Conservation (phyloP, 306 rosid genomes). For the Vigna radiata region DNA sequence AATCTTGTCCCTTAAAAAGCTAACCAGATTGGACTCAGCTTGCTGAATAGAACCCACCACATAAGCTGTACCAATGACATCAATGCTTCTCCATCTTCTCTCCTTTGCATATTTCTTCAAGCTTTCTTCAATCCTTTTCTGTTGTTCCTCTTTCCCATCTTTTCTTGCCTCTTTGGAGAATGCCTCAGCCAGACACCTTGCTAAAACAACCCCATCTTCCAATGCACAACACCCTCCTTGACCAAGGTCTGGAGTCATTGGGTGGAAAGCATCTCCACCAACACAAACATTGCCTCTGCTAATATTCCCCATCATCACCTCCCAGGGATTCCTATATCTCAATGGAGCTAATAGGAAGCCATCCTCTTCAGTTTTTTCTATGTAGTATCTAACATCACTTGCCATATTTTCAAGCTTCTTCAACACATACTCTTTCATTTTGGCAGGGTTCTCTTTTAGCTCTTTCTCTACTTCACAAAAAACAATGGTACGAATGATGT, state of each 20-base stretch:
- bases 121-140: slow-evolving; percentile 52
- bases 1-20: slow-evolving; percentile 59
- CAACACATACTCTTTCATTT: slow-evolving; percentile 58
- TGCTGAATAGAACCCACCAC: slow-evolving; percentile 57
- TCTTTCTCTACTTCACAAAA: slow-evolving; percentile 51
- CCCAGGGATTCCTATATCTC: slow-evolving; percentile 70
- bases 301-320: slow-evolving; percentile 62
- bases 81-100: slow-evolving; percentile 77
- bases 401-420: slow-evolving; percentile 61
- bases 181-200: slow-evolving; percentile 67
- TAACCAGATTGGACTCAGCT: slow-evolving; percentile 45
- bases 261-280: slow-evolving; percentile 77
- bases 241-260: slow-evolving; percentile 73
- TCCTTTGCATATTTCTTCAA: slow-evolving; percentile 65
- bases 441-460: slow-evolving; percentile 44
- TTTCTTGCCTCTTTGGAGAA: slow-evolving; percentile 37
- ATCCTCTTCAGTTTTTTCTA: slow-evolving; percentile 56
- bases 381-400: slow-evolving; percentile 42
- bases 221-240: slow-evolving; percentile 71
- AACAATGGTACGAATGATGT: background rate
- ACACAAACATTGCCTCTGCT: slow-evolving; percentile 73
- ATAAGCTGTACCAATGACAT: slow-evolving; percentile 51
- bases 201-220: slow-evolving; percentile 71
- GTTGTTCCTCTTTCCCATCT: slow-evolving; percentile 48
- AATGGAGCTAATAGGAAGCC: slow-evolving; percentile 46